A percentile compares a stretch with the other conserved stretches of the same genome.
phyloP scores from a whole-genome alignment of 2,329 filamentous ascomycete genomes.

The Ceratocystis smalleyi region DNA sequence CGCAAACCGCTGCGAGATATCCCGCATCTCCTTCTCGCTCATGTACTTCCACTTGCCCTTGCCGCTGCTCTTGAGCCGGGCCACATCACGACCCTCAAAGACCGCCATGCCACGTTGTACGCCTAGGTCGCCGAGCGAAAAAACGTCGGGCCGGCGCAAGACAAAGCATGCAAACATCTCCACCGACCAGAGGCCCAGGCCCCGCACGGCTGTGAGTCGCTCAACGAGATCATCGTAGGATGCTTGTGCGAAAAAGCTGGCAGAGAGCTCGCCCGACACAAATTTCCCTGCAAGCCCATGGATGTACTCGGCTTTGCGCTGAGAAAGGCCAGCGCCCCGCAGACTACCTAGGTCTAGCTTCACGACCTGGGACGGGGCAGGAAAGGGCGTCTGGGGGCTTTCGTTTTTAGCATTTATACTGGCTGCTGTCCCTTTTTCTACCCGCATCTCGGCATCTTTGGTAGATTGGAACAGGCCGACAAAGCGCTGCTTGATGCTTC shows the following conservation, averaged over 20 bases:
- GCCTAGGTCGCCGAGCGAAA: conserved; percentile 79
- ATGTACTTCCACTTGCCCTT: conserved; percentile 96
- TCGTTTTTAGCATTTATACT: not conserved
- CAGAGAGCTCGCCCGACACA: conserved; percentile 53
- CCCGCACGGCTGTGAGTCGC: conserved; percentile 69
- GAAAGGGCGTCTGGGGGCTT: conserved; percentile 37
- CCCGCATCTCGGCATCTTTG: conserved; percentile 22
- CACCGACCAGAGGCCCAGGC: conserved; percentile 77
- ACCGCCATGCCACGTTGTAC: conserved; percentile 91
- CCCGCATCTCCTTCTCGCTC: conserved; percentile 81
- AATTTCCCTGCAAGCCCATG: conserved; percentile 76
- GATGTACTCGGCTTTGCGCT: conserved; percentile 92
- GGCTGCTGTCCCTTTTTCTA: not conserved
- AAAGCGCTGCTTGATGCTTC: conserved; percentile 77
- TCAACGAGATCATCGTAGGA: conserved; percentile 75
- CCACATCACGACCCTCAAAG: conserved; percentile 67
- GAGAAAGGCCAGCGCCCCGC: conserved; percentile 73
- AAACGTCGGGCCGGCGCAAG: conserved; percentile 88
- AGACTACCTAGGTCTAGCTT: conserved; percentile 47
- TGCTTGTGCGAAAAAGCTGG: conserved; percentile 55
- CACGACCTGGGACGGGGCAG: conserved; percentile 58
- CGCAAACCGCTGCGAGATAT: conserved; percentile 60
- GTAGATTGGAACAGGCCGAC: conserved; percentile 47
- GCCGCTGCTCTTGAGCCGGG: conserved; percentile 57
- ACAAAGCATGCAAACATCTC: conserved; percentile 98